Conservation (phyloP, 2,329 filamentous ascomycete genomes). For the Colletotrichum sp. region DNA sequence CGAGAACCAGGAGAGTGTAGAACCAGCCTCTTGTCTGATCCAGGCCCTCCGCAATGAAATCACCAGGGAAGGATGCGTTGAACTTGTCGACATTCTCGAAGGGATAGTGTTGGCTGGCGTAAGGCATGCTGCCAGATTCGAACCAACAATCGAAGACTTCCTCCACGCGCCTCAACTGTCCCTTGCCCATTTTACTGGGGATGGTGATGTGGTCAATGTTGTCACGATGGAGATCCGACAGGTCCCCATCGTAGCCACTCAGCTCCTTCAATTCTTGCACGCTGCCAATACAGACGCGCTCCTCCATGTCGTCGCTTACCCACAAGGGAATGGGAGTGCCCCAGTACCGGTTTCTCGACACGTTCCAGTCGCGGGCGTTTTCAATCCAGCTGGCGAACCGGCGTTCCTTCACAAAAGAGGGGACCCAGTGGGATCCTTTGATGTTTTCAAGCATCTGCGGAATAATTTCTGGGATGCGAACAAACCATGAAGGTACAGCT, state of each 20-base stretch:
- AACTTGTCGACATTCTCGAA: conserved; percentile 89
- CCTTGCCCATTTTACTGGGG: conserved; percentile 86
- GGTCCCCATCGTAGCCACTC: conserved; percentile 83
- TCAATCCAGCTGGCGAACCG: conserved; percentile 91
- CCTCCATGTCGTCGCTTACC: conserved; percentile 88
- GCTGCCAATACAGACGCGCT: conserved; percentile 86
- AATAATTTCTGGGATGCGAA: conserved; percentile 83
- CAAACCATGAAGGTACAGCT: conserved; percentile 93
- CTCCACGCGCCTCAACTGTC: conserved; percentile 77
- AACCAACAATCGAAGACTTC: conserved; percentile 99
- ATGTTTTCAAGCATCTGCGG: conserved; percentile 92
- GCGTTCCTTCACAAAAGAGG: conserved; percentile 87
- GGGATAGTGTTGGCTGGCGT: conserved; percentile 88
- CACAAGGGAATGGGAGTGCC: conserved; percentile 91
- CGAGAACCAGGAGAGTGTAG: conserved; percentile 88
- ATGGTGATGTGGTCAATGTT: conserved; percentile 96
- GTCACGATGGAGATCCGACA: conserved; percentile 88
- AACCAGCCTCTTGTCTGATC: conserved; percentile 98
- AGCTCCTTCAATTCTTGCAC: conserved; percentile 83
- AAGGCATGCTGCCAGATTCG: conserved; percentile 95
- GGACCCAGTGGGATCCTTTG: conserved; percentile 90
- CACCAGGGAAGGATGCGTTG: conserved; percentile 81
- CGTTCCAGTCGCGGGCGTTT: conserved; percentile 94
- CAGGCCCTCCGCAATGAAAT: conserved; percentile 92
- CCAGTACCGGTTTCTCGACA: conserved; percentile 94